Evolutionary conservation across 306 rosid genomes (phyloP), one percentile per base, ranked within the genome.

Genomic region (Alnus rubra): DNA sequence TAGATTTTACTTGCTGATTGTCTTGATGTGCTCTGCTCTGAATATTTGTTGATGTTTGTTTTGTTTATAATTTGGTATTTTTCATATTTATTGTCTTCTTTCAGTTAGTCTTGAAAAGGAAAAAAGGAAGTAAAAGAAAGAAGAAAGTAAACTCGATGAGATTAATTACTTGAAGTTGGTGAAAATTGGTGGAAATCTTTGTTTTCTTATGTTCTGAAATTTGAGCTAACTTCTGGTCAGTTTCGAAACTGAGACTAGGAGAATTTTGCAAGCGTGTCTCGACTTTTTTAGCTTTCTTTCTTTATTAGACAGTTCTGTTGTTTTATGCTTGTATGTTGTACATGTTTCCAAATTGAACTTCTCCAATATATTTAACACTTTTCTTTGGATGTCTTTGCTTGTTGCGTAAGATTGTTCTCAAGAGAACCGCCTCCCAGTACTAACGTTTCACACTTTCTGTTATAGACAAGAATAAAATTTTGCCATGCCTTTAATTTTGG

Each of bases 281-380:
- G 37, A 9, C 42, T 86, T 72, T 42, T 51, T 74, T 37, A 23
- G 18, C 67, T 39, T 47, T 76, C 50, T 37, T 58, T 69, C 71
- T 18, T 19, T 64, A 53, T 65, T 44, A 7, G 67, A 59, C 9
- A 47, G 19, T 71, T 71, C 51, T 59, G n/a, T 72, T 7, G 68
- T 69, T 72, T 59, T 45, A 10, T 65, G 60, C 31, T 77, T 63
- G 74, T 54, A 9, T 72, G 13, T 79, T 74, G 35, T 62, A 52
- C 45, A 31, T 65, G 73, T 74, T 67, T 76, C 54, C 69, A 56
- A 69, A 53, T 19, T 69, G 74, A 81, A 62, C 50, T 72, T 30
- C 12, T 78, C 71, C 77, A 56, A 45, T 8, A 2, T 67, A 75
- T 74, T 69, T 54, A 45, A 23, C 28, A 23, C 28, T 1, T 44